These are phyloP conservation scores for Trichoderma sp. DNA, from an alignment of 2,329 filamentous ascomycete species.

Conservation along the genomic window DNA sequence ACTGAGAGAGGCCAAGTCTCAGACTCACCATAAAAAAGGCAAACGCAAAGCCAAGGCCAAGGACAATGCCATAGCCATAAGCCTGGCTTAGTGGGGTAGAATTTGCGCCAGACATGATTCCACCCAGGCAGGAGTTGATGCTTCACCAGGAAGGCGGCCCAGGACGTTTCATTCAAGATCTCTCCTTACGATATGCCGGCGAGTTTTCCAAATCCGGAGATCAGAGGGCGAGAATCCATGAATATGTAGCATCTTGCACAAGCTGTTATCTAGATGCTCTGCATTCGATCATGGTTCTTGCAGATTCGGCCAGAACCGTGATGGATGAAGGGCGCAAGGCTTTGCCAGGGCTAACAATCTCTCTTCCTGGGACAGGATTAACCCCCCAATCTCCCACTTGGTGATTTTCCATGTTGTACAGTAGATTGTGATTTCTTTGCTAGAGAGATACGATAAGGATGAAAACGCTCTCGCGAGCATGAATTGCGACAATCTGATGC, in stretches of 20 bases:
- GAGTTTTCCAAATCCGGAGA: background rate
- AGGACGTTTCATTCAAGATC: background rate
- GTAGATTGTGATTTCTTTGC: background rate
- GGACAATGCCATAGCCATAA: slow-evolving; percentile 74
- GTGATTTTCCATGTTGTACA: background rate
- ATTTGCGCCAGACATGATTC: slow-evolving; percentile 6
- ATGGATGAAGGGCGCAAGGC: background rate
- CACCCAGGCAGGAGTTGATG: background rate
- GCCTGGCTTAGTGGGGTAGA: slow-evolving; percentile 50
- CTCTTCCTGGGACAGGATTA: background rate
- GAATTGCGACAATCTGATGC: background rate
- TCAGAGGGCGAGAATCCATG: background rate
- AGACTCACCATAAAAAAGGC: slow-evolving; percentile 61
- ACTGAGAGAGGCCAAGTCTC: background rate
- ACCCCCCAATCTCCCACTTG: background rate
- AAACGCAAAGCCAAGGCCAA: slow-evolving; percentile 71
- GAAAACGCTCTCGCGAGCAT: background rate
- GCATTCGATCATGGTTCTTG: background rate
- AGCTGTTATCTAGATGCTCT: background rate
- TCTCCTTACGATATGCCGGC: background rate
- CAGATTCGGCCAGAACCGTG: background rate
- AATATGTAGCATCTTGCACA: background rate
- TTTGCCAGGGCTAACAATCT: background rate
- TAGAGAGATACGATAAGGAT: background rate
- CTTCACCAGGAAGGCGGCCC: background rate